These are phyloP conservation scores for Sequoiadendron giganteum DNA, from an alignment of 75 land plant species.

Conservation along the genomic window DNA sequence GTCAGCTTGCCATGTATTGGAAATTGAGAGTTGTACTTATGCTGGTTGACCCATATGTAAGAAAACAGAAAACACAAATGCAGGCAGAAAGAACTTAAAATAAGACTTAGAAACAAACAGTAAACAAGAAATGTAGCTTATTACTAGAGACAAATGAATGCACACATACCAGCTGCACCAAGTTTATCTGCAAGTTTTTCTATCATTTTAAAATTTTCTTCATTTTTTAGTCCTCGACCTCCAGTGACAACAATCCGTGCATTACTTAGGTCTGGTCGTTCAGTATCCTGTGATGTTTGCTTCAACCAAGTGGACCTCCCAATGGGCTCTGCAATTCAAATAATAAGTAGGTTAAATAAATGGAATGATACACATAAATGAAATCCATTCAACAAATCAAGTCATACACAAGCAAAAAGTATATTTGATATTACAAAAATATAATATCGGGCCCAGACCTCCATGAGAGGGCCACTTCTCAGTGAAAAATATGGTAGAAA, in stretches of 20 bases:
- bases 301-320: constrained; percentile 79
- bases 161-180: constrained; percentile 85
- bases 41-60: not conserved
- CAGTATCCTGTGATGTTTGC: constrained; percentile 68
- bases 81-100: not conserved
- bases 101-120: not conserved
- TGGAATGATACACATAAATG: constrained; percentile 7
- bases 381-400: not conserved
- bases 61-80: not conserved
- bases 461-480: constrained; percentile 2
- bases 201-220: constrained; percentile 86
- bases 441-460: not conserved
- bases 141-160: not conserved
- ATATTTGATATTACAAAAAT: not conserved
- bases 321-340: constrained; percentile 36
- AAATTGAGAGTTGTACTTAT: not conserved
- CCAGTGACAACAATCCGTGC: constrained; percentile 92
- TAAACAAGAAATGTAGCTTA: not conserved
- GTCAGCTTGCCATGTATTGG: not conserved
- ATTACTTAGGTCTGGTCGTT: constrained; percentile 96
- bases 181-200: constrained; percentile 96
- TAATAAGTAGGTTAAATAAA: not conserved
- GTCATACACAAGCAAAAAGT: not conserved
- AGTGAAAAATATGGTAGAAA: not conserved
- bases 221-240: constrained; percentile 87